These are phyloP conservation scores for Globisporangium paroecandrum DNA, from an alignment of 352 stramenopile species.

Conservation along the genomic window DNA sequence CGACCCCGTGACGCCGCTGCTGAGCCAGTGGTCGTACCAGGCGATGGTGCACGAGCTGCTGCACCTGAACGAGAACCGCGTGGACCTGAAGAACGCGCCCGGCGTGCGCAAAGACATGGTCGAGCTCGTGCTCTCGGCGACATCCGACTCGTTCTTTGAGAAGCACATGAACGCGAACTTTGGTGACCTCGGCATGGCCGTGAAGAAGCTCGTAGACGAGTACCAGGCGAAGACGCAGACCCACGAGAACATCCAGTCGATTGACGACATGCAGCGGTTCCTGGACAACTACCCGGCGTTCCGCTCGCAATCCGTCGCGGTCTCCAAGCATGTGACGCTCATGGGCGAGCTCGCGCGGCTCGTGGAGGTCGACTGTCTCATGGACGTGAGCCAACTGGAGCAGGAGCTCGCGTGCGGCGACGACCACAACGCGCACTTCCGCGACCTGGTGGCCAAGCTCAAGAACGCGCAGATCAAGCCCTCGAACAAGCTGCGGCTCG, in stretches of 20 bases:
- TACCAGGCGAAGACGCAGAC: constrained; percentile 83
- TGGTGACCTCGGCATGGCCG: constrained; percentile 93
- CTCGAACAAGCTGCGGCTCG: constrained; percentile 97
- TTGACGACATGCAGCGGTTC: constrained; percentile 99
- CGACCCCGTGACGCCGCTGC: constrained; percentile 98
- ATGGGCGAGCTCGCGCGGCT: constrained; percentile 97
- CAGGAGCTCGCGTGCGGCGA: constrained; percentile 87
- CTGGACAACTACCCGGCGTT: constrained; percentile 98
- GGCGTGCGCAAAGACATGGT: constrained; percentile 96
- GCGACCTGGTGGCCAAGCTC: constrained; percentile 77
- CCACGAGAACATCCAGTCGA: constrained; percentile 84
- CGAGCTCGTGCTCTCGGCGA: constrained; percentile 95
- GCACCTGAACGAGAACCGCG: constrained; percentile 97
- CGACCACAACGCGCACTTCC: constrained; percentile 80
- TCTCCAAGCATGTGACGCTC: constrained; percentile 99
- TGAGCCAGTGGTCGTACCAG: constrained; percentile 98
- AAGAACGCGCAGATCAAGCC: constrained; percentile 88
- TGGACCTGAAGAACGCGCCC: constrained; percentile 93
- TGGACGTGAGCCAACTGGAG: constrained; percentile 99
- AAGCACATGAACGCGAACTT: constrained; percentile 98
- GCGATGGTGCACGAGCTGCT: constrained; percentile 99
- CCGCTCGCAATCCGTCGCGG: constrained; percentile 93
- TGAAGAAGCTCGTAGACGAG: constrained; percentile 95
- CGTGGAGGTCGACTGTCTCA: constrained; percentile 94
- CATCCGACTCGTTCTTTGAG: constrained; percentile 96